Evolutionary conservation across 768 basidiomycete genomes (phyloP).

Genomic region (Coprinopsis sp.): DNA sequence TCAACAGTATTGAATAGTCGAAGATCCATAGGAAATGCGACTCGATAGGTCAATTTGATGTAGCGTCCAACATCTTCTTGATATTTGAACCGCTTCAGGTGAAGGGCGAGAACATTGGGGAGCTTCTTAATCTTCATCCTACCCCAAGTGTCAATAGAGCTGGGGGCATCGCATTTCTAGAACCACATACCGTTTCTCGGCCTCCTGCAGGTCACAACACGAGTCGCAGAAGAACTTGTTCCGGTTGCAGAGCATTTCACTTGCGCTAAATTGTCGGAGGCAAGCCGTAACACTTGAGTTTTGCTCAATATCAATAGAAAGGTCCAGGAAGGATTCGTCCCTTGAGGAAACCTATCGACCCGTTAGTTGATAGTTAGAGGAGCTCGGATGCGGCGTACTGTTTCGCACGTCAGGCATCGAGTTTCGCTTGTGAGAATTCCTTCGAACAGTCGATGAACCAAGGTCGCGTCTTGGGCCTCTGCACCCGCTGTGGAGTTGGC

Average conservation of each 20-base stretch:
- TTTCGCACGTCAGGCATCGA: constrained; percentile 96
- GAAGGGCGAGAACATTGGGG: constrained; percentile 91
- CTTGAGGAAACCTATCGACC: constrained; percentile 74
- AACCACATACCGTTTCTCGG: constrained; percentile 81
- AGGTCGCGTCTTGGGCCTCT: constrained; percentile 54
- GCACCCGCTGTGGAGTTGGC: constrained; percentile 44
- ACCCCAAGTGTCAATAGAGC: constrained; percentile 12
- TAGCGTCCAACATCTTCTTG: constrained; percentile 88
- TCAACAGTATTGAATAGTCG: constrained; percentile 97
- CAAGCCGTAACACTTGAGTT: constrained; percentile 96
- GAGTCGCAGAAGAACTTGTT: constrained; percentile 99
- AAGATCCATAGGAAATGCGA: constrained; percentile 93
- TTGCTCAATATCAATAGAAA: constrained; percentile 99
- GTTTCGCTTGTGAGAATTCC: constrained; percentile 96
- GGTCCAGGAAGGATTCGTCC: constrained; percentile 94
- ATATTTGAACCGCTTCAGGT: constrained; percentile 98
- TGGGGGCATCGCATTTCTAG: constrained; percentile 6
- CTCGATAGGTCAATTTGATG: constrained; percentile 94
- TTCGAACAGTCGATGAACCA: constrained; percentile 91
- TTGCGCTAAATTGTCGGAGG: constrained; percentile 92
- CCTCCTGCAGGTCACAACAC: constrained; percentile 95
- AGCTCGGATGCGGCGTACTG: constrained; percentile 45
- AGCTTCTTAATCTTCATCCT: constrained; percentile 99
- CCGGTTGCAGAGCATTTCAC: constrained; percentile 96
- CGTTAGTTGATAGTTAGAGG: constrained; percentile 12